Conservation (phyloP, 805 yeast species). For the Pichia ethanolica region DNA sequence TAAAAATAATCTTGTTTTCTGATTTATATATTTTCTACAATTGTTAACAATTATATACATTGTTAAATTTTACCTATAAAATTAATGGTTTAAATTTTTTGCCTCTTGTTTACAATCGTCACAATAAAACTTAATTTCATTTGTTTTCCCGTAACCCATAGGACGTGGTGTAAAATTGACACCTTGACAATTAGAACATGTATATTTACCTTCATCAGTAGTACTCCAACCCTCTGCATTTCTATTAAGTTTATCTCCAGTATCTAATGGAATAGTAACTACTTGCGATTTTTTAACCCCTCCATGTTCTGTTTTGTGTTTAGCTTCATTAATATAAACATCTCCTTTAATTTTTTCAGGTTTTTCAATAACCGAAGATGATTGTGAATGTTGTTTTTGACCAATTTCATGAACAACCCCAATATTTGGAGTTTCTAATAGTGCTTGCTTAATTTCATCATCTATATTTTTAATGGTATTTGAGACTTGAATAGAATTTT, state of each 20-base stretch:
- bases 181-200: conserved; percentile 19
- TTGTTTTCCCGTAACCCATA: conserved; percentile 11
- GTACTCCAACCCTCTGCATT: conserved; percentile 4
- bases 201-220: not conserved
- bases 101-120: conserved; percentile 23
- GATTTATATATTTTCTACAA: no score
- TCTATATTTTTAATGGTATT: conserved; percentile 6
- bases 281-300: not conserved
- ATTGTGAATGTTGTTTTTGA: conserved; percentile 4
- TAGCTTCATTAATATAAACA: not conserved
- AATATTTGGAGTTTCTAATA: conserved; percentile 1
- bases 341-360: not conserved
- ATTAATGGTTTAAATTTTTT: not conserved
- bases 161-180: conserved; percentile 21
- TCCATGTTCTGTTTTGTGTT: not conserved
- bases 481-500: not conserved
- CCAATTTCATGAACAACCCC: conserved; percentile 3
- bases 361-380: not conserved
- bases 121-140: conserved; percentile 21
- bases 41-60: no score
- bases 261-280: not conserved
- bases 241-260: not conserved
- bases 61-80: not conserved
- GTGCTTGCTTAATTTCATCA: conserved; percentile 3
- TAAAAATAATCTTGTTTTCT: no score